Conservation (phyloP, 495 filamentous ascomycete species). For the Lasiosphaeria miniovina region DNA sequence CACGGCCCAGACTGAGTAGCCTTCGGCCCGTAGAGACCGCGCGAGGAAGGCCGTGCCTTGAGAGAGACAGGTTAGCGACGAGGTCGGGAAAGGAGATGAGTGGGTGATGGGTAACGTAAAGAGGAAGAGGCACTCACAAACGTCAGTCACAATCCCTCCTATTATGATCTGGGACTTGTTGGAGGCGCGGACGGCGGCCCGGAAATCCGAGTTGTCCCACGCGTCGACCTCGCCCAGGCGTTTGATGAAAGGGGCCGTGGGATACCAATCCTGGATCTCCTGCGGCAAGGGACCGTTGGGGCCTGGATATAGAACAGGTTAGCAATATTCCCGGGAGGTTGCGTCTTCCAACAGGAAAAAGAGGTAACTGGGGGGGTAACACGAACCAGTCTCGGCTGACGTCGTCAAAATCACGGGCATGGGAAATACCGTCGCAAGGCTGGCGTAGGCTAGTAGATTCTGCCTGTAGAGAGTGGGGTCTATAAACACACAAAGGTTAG, state of each 20-base stretch:
- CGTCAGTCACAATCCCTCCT: constrained; percentile 72
- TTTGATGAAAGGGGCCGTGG: constrained; percentile 61
- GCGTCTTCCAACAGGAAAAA: background rate
- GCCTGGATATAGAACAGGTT: constrained; percentile 28
- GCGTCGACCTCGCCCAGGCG: constrained; percentile 76
- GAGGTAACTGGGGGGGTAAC: background rate
- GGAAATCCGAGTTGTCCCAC: constrained; percentile 75
- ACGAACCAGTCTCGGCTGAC: constrained; percentile 55
- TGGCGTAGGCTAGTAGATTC: constrained; percentile 67
- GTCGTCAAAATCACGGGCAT: constrained; percentile 69
- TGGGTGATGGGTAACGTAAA: background rate
- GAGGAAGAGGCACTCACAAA: constrained; percentile 48
- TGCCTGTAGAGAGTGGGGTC: constrained; percentile 59
- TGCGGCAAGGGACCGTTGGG: constrained; percentile 70
- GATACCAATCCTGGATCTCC: constrained; percentile 68
- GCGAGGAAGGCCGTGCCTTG: constrained; percentile 63
- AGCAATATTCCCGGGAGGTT: constrained; percentile 2
- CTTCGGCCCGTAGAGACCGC: constrained; percentile 65
- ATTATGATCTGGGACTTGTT: constrained; percentile 70
- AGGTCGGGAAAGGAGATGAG: constrained; percentile 25
- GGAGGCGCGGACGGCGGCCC: constrained; percentile 59
- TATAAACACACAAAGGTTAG: constrained; percentile 1
- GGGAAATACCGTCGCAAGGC: constrained; percentile 62
- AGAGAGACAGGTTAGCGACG: constrained; percentile 25
- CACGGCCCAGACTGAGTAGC: constrained; percentile 77